Conservation (phyloP, 305 asterid species). For the Solanum hybrid region DNA sequence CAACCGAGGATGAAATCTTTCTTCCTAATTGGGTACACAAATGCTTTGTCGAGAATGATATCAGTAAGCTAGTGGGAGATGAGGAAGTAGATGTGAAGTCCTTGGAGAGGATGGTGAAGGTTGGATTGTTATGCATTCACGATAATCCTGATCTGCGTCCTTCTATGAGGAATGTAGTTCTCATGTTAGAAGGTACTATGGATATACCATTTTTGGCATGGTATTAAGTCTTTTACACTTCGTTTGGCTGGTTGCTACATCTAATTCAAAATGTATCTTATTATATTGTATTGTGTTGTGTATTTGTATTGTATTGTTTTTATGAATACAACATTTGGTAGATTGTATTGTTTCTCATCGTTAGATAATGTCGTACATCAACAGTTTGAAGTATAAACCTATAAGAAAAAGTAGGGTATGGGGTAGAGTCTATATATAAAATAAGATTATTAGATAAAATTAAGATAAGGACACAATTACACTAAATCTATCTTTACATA, state of each 20-base stretch:
- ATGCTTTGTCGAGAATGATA: conserved; percentile 6
- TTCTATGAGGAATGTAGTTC: conserved; percentile 14
- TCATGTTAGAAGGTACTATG: conserved; percentile 24
- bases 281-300: neutral
- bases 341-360: neutral
- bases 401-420: neutral
- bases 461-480: neutral
- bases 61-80: conserved; percentile 11
- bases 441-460: neutral
- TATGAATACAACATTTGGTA: neutral
- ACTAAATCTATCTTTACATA: neutral
- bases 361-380: neutral
- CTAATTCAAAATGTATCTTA: neutral
- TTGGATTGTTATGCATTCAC: conserved; percentile 21
- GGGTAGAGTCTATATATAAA: neutral
- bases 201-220: conserved; percentile 12
- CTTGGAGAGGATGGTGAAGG: conserved; percentile 16
- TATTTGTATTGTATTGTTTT: neutral
- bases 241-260: neutral
- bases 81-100: conserved; percentile 12
- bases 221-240: neutral
- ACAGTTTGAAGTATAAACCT: neutral
- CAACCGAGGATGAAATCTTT: conserved; percentile 7
- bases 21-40: conserved; percentile 13
- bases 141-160: conserved; percentile 18